phyloP scores from a whole-genome alignment of 345 rosid genomes.

The Linum trigynum region DNA sequence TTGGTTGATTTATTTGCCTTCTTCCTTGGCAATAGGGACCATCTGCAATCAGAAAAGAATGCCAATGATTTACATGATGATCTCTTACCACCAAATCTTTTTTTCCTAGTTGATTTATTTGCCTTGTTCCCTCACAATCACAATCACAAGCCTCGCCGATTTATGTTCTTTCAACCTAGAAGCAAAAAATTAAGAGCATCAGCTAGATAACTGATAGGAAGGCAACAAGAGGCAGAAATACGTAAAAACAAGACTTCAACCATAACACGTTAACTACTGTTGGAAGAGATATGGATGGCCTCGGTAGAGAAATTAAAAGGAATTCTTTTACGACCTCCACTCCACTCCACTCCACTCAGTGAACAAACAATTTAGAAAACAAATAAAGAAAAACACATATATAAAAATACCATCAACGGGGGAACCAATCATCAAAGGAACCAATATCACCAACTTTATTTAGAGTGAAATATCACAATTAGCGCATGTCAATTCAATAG shows the following conservation, averaged over 20 bases:
- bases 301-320: too few relatives aligned
- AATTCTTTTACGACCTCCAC: too few relatives aligned
- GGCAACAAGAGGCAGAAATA: neutral
- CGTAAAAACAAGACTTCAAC: neutral
- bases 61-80: neutral
- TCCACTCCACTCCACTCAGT: too few relatives aligned
- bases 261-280: neutral
- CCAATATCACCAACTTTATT: too few relatives aligned
- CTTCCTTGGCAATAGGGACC: too few relatives aligned
- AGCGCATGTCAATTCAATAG: too few relatives aligned
- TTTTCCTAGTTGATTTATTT: conserved; percentile 2
- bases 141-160: neutral
- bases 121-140: neutral
- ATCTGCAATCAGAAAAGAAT: neutral
- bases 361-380: too few relatives aligned
- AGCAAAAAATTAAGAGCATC: neutral
- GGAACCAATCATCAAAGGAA: too few relatives aligned
- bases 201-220: neutral
- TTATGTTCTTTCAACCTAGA: conserved; percentile 13
- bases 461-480: too few relatives aligned
- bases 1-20: neutral
- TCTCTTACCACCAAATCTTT: conserved; percentile 15
- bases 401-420: too few relatives aligned
- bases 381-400: too few relatives aligned
- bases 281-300: too few relatives aligned